Evolutionary conservation across 495 filamentous ascomycete species (phyloP).

Genomic region (Podospora tetraspora): DNA sequence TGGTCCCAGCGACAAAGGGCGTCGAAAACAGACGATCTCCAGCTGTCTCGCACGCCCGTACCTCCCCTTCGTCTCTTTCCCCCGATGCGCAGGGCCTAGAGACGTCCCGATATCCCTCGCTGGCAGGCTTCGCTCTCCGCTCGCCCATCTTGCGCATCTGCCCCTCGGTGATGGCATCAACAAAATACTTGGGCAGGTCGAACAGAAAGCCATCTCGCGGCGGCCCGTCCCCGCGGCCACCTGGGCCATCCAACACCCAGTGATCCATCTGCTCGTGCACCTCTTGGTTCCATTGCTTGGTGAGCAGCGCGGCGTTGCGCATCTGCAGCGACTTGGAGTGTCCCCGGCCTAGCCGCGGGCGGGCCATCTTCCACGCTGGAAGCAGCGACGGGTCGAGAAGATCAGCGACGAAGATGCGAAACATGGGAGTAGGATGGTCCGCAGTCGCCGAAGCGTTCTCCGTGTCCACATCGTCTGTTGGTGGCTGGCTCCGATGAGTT

Average conservation of each 20-base stretch:
- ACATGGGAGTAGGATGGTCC: slow-evolving; percentile 12
- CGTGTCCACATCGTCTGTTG: background rate
- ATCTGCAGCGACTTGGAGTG: slow-evolving; percentile 32
- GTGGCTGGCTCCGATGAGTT: slow-evolving; percentile 9
- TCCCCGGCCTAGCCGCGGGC: slow-evolving; percentile 22
- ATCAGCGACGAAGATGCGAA: slow-evolving; percentile 40
- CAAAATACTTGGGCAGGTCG: slow-evolving; percentile 25
- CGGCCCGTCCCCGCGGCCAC: slow-evolving; percentile 8
- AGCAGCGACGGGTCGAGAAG: slow-evolving; percentile 42
- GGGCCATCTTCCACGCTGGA: slow-evolving; percentile 34
- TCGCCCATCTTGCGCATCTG: slow-evolving; percentile 33
- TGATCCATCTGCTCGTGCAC: slow-evolving; percentile 21
- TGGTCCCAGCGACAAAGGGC: slow-evolving; percentile 25
- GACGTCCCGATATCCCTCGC: slow-evolving; percentile 26
- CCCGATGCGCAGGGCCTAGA: slow-evolving; percentile 24
- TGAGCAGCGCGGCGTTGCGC: slow-evolving; percentile 34
- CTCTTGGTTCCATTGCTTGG: slow-evolving; percentile 29
- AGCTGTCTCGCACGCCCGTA: slow-evolving; percentile 23
- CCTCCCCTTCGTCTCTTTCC: background rate
- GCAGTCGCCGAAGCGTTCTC: background rate
- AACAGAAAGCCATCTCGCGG: slow-evolving; percentile 27
- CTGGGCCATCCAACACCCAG: slow-evolving; percentile 22
- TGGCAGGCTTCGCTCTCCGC: slow-evolving; percentile 17
- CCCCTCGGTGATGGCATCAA: slow-evolving; percentile 29
- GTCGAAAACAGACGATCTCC: slow-evolving; percentile 35